A percentile compares a stretch with the other conserved stretches of the same genome.
phyloP scores from a whole-genome alignment of 2,329 filamentous ascomycete genomes.

The Bretziella fagacearum region DNA sequence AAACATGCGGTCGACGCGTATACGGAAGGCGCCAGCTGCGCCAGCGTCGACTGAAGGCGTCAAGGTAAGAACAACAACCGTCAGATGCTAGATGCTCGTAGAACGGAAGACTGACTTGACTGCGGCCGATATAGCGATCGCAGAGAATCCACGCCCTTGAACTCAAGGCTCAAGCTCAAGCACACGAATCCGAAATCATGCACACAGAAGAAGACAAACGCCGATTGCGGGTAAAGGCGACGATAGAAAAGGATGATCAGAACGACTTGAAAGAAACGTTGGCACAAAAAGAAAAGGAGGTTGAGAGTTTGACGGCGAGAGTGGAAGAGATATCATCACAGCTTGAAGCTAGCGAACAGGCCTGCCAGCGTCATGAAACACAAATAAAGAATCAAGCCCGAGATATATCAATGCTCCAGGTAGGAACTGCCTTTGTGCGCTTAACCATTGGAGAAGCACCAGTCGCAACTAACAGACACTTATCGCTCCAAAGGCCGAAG shows the following conservation, averaged over 20 bases:
- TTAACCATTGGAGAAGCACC: too few species aligned
- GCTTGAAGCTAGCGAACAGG: conserved; percentile 28
- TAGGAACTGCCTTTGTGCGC: too few species aligned
- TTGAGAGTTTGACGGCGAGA: conserved; percentile 30
- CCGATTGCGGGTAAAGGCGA: conserved; percentile 47
- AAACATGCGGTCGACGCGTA: conserved; percentile 13
- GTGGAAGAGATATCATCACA: conserved; percentile 26
- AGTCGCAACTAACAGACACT: neutral
- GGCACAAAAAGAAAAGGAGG: conserved; percentile 39
- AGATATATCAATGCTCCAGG: conserved; percentile 32
- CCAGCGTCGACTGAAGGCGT: conserved; percentile 1
- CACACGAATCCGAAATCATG: conserved; percentile 53
- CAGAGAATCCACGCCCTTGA: conserved; percentile 16
- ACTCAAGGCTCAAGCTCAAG: conserved; percentile 47
- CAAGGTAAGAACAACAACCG: conserved; percentile 9
- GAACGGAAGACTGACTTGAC: conserved; percentile 1
- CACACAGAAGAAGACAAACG: conserved; percentile 60
- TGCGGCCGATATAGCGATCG: conserved; percentile 6
- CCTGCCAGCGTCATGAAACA: conserved; percentile 29
- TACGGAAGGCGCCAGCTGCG: conserved; percentile 9
- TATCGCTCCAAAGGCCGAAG: conserved; percentile 43
- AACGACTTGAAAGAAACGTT: conserved; percentile 49
- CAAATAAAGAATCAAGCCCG: conserved; percentile 32
- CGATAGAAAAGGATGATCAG: conserved; percentile 62
- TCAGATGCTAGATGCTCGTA: neutral